phyloP scores from a whole-genome alignment of 192 early-diverging fungal species.

The Coemansia sp. region DNA sequence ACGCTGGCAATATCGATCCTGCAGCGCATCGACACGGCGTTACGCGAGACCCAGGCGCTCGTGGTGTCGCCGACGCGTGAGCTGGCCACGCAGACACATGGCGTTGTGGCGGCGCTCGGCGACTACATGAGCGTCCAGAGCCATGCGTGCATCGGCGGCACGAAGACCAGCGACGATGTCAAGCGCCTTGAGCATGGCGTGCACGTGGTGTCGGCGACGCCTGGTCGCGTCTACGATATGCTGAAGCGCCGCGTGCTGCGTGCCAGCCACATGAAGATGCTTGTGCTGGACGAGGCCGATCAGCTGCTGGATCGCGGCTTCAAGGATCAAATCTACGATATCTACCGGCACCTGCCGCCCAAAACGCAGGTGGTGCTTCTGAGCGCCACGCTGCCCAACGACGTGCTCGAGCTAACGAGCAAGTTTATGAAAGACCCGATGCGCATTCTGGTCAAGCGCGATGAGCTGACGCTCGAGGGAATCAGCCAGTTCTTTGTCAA shows the following conservation, averaged over 20 bases:
- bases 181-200: conserved; percentile 86
- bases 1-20: conserved; percentile 94
- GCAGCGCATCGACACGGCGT: conserved; percentile 83
- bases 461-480: conserved; percentile 96
- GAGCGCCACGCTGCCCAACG: conserved; percentile 88
- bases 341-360: conserved; percentile 90
- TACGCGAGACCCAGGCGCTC: conserved; percentile 89
- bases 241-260: conserved; percentile 81
- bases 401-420: conserved; percentile 93
- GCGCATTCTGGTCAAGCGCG: conserved; percentile 95
- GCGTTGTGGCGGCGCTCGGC: conserved; percentile 86
- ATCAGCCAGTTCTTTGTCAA: conserved; percentile 99
- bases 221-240: conserved; percentile 97
- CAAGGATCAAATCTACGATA: conserved; percentile 96
- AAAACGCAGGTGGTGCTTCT: conserved; percentile 90
- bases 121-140: conserved; percentile 98
- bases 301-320: conserved; percentile 93
- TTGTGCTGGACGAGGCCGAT: conserved; percentile 96
- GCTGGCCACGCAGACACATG: conserved; percentile 93
- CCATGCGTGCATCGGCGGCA: conserved; percentile 94
- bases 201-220: conserved; percentile 94
- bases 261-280: conserved; percentile 87
- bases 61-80: conserved; percentile 94
- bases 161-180: conserved; percentile 88
- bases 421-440: conserved; percentile 98